Evolutionary conservation across 2,329 filamentous ascomycete genomes (phyloP).

Genomic region (Ophiostoma piceae): DNA sequence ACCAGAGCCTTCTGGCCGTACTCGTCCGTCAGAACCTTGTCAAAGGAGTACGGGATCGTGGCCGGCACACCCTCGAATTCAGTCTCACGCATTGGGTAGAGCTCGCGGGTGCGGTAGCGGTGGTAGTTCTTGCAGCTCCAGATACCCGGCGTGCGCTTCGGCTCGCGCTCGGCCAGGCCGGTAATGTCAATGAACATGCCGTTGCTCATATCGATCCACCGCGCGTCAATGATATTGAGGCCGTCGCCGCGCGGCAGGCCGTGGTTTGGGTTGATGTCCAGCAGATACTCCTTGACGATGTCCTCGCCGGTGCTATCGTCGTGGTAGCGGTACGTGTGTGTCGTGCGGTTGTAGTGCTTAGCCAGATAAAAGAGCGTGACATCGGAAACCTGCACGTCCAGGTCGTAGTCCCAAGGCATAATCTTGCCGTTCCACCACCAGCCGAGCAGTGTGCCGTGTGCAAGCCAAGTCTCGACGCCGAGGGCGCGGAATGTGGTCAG

Average conservation of each 20-base stretch:
- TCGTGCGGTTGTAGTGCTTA: constrained; percentile 62
- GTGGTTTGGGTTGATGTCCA: constrained; percentile 72
- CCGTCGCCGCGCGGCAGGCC: constrained; percentile 59
- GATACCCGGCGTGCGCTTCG: constrained; percentile 53
- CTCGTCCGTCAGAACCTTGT: constrained; percentile 60
- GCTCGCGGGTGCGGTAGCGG: constrained; percentile 61
- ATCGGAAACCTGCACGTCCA: constrained; percentile 72
- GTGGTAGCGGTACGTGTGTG: constrained; percentile 50
- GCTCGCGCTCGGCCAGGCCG: constrained; percentile 63
- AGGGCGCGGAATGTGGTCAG: constrained; percentile 59
- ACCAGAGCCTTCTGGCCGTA: constrained; percentile 59
- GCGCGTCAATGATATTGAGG: constrained; percentile 74
- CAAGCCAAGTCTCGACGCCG: constrained; percentile 76
- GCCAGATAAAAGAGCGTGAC: constrained; percentile 62
- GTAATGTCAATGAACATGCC: constrained; percentile 84
- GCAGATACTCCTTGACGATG: constrained; percentile 53
- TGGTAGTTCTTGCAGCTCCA: constrained; percentile 81
- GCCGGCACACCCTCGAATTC: constrained; percentile 69
- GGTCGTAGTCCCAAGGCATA: constrained; percentile 79
- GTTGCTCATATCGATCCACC: constrained; percentile 72
- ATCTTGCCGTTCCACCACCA: constrained; percentile 85
- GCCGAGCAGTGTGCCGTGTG: constrained; percentile 75
- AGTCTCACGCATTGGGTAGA: constrained; percentile 70
- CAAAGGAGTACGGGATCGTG: constrained; percentile 63
- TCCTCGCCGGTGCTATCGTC: constrained; percentile 40